These are phyloP conservation scores for Pseudomonodictys pantanalensis DNA, from an alignment of 495 filamentous ascomycete species.

Conservation along the genomic window DNA sequence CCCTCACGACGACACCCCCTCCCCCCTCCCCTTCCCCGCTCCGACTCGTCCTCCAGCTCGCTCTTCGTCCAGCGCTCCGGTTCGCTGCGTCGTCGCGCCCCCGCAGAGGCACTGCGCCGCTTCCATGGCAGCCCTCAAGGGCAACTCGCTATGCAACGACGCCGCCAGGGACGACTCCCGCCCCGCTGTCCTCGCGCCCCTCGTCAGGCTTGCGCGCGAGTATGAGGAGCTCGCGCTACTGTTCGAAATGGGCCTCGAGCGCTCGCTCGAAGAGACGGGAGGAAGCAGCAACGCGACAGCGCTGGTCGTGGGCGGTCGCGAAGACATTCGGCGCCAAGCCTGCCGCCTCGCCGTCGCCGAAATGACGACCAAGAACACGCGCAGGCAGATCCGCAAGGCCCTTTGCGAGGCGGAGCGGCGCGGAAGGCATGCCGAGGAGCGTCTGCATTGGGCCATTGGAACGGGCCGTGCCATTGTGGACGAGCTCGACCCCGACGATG, in stretches of 20 bases:
- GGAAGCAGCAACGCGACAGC: neutral
- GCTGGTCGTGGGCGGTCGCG: neutral
- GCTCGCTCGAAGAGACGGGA: slow-evolving; percentile 4
- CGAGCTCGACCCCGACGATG: too few species aligned
- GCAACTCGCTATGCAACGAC: slow-evolving; percentile 2
- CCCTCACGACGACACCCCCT: neutral
- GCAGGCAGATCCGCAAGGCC: slow-evolving; percentile 17
- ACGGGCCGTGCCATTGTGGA: neutral
- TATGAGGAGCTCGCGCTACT: slow-evolving; percentile 16
- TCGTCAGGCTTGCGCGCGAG: slow-evolving; percentile 18
- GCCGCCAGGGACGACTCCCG: slow-evolving; percentile 2
- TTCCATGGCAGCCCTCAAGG: slow-evolving; percentile 21
- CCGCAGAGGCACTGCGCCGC: slow-evolving; percentile 7
- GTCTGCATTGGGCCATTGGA: neutral
- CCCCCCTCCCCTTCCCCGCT: neutral
- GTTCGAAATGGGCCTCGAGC: slow-evolving; percentile 14
- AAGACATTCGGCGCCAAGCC: slow-evolving; percentile 14
- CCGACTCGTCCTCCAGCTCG: neutral
- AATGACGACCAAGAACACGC: slow-evolving; percentile 12
- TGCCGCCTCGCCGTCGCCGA: slow-evolving; percentile 24
- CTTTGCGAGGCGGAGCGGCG: slow-evolving; percentile 10
- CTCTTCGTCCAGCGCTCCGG: neutral
- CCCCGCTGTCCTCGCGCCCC: neutral
- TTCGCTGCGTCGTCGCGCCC: neutral
- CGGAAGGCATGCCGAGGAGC: slow-evolving; percentile 9